Base-by-base conservation (phyloP, 2,329 filamentous ascomycete genomes). In the Colletotrichum neosansevieriae region DNA sequence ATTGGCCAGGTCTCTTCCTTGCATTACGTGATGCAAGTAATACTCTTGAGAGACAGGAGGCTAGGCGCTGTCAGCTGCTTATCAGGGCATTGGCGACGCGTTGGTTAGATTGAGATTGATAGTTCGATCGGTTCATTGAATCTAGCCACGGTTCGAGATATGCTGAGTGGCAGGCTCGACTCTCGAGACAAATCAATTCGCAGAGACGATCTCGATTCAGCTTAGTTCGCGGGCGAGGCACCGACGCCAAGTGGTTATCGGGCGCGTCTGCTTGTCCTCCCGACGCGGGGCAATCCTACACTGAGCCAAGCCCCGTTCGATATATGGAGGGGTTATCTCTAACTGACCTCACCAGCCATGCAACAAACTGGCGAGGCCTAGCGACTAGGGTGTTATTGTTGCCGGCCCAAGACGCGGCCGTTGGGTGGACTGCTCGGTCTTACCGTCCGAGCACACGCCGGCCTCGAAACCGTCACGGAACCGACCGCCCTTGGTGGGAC, bases 1-100 rank as follows among this genome's bases (percentile, higher is more conserved):
- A 36, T 56, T 49, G 24, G 42, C 42, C 61, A 60, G 38, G 42
- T 29, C 47, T 66, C 54, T 65, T 66, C 66, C 62, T 66, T 69
- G 62, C 66, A 69, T 59, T 69, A 56, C 66, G 49, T 54, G 49
- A 69, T 69, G 61, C 66, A 60, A 66, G 66, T 69, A 60, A 69
- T 69, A 49, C 54, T 66, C 56, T 65, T 42, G 44, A 56, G 50
- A 51, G 64, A 58, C 64, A 53, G 34, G 64, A 47, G 51, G 29
- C 51, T 58, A 44, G 32, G 45, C 42, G 17, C 51, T 17, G 17
- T 53, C 32, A 42, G 47, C 40, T 47, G 34, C 45, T 24, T 29
- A 7, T 15, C 17, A 17, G 21, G 44, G 19, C 42, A 42, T 51
- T 44, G 40, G 13, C 58, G 45, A 50, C 36, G 58, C 56, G 15